Conservation (phyloP, 1,139 yeast species). For the Blastobotrys elegans region DNA sequence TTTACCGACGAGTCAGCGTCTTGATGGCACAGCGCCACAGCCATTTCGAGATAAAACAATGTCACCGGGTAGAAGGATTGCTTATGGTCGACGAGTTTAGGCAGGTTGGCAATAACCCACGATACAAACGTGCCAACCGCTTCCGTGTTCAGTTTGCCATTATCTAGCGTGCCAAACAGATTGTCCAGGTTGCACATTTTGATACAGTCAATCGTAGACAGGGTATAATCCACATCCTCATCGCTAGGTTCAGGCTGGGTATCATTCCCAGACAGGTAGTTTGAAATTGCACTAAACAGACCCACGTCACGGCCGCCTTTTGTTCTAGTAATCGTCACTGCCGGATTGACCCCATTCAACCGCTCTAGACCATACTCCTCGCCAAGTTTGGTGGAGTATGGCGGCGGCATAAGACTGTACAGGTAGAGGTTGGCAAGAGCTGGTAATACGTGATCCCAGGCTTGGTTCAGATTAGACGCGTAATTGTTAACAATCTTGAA, state of each 20-base stretch:
- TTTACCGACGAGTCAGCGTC: slow-evolving; percentile 16
- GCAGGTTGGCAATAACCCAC: slow-evolving; percentile 26
- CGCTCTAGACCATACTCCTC: slow-evolving; percentile 23
- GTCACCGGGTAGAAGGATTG: slow-evolving; percentile 24
- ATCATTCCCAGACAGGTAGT: slow-evolving; percentile 84
- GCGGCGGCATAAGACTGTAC: slow-evolving; percentile 55
- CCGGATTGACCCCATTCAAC: slow-evolving; percentile 61
- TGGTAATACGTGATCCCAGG: slow-evolving; percentile 60
- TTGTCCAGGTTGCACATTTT: slow-evolving; percentile 56
- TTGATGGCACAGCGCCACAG: slow-evolving; percentile 12
- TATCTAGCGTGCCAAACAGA: slow-evolving; percentile 41
- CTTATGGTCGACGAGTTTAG: slow-evolving; percentile 23
- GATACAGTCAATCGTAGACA: slow-evolving; percentile 78
- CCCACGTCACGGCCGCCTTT: slow-evolving; percentile 66
- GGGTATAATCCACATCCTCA: slow-evolving; percentile 82
- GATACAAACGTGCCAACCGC: slow-evolving; percentile 16
- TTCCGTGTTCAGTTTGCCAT: slow-evolving; percentile 8
- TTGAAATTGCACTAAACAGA: slow-evolving; percentile 80
- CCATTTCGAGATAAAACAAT: slow-evolving; percentile 26
- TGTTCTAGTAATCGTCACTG: slow-evolving; percentile 55
- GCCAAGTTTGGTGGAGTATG: neutral
- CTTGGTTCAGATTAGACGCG: slow-evolving; percentile 37
- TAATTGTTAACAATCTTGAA: slow-evolving; percentile 70
- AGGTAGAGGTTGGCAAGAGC: slow-evolving; percentile 64
- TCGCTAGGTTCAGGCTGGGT: slow-evolving; percentile 90